Percentiles rank a stretch among this genome's conserved stretches.
Evolutionary conservation across 2,329 filamentous ascomycete genomes (phyloP).

Genomic region (Thyridium curvatum): DNA sequence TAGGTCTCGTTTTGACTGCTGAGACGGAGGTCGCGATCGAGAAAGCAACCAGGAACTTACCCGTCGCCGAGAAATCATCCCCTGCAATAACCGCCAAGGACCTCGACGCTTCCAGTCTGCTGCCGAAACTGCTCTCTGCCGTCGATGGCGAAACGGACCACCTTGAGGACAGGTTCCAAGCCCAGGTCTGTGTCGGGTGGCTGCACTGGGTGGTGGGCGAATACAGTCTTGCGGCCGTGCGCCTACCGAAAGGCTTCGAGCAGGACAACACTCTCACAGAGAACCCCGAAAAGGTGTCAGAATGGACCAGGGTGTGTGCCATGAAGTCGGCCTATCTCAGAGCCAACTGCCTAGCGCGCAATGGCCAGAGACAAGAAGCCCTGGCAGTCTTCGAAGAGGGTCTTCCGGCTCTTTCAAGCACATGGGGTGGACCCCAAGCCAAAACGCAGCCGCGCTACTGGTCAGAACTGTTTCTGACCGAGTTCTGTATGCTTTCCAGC

Average conservation of each 20-base stretch:
- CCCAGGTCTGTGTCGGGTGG: conserved; percentile 77
- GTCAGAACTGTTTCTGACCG: conserved; percentile 72
- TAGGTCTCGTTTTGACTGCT: conserved; percentile 65
- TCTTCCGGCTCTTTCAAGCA: conserved; percentile 52
- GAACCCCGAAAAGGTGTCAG: conserved; percentile 46
- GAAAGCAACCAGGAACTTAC: conserved; percentile 40
- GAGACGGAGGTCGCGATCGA: conserved; percentile 62
- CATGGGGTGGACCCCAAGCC: conserved; percentile 44
- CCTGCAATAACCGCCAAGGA: conserved; percentile 34
- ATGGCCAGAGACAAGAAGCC: conserved; percentile 48
- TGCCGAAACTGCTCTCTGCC: conserved; percentile 46
- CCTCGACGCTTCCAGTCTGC: conserved; percentile 35
- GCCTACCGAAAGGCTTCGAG: conserved; percentile 58
- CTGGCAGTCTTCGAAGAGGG: conserved; percentile 61
- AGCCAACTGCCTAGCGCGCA: conserved; percentile 54
- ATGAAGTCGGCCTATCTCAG: conserved; percentile 74
- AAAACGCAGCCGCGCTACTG: conserved; percentile 67
- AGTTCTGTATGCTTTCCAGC: conserved; percentile 65
- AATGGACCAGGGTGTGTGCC: conserved; percentile 79
- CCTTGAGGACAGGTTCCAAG: conserved; percentile 64
- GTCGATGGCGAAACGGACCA: conserved; percentile 51
- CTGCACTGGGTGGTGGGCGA: conserved; percentile 74
- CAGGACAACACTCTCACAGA: conserved; percentile 46
- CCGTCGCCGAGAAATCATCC: conserved; percentile 28
- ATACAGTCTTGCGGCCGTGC: conserved; percentile 52